Base-by-base conservation (phyloP, 495 filamentous ascomycete species). In the Penicillium salamii region DNA sequence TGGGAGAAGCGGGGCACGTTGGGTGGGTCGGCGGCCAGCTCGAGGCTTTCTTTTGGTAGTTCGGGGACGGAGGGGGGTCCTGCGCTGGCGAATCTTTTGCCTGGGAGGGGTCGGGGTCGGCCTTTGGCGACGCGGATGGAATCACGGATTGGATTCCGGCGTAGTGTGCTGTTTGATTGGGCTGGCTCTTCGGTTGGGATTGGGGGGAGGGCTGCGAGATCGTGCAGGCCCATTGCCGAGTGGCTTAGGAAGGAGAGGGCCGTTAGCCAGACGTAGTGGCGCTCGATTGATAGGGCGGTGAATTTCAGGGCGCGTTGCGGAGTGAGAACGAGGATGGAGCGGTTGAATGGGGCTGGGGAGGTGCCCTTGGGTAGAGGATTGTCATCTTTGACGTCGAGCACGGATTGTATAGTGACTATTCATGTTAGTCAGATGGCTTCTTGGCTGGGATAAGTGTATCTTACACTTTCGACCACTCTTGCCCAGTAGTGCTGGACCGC, bases 391-490 rank as follows among this genome's bases (percentile, higher is more conserved):
- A 98, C 93, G 55, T 98, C 93, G 14, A 98, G 74, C 8, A 97
- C 93, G 26, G 93, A 97, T 72, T 97, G 91, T 56, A 98, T 97
- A 14, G 78, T 79, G 60, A 98, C 92, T 97, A 61, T 42, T n/a
- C n/a, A n/a, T n/a, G n/a, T n/a, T n/a, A n/a, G n/a, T n/a, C n/a
- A n/a, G n/a, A n/a, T n/a, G n/a, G n/a, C n/a, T n/a, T n/a, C n/a
- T n/a, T n/a, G n/a, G n/a, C n/a, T n/a, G 20, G 26, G 36, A 14
- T 21, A 24, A 14, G 13, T 3, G 37, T 49, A n/a, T 76, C 91
- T 84, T 80, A 96, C 92, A 75, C 70, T 98, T 98, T 58, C 93
- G 84, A 24, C 95, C 95, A 72, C 85, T 88, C 77, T 97, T 98
- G 50, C 93, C 93, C 73, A 97, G 76, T 66, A 97, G 71, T 18